Base-by-base conservation (phyloP, 2,329 filamentous ascomycete genomes). In the Venturiaceae sp. region DNA sequence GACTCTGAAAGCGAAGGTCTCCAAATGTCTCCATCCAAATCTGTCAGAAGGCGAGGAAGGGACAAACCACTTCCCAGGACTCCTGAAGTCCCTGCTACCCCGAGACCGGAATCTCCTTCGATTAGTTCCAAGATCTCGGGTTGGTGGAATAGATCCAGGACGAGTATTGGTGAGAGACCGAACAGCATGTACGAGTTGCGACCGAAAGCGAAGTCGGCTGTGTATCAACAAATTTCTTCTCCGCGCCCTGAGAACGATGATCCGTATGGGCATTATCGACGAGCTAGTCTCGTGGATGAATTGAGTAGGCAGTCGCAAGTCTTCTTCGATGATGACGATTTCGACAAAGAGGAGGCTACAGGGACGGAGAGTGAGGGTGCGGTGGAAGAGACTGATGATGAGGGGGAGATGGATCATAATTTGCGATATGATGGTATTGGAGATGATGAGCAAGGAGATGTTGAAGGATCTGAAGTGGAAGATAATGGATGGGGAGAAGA, bases 301-400 rank as follows among this genome's bases (percentile, higher is more conserved):
- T 58, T 79, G 1, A 67, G 71, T 39, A 63, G 76, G 55, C 76
- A 78, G 63, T 75, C 72, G 56, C 66, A 72, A 16, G 76, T 78
- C 0, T 77, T 80, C 62, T 73, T 74, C 55, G 75, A 77, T 60
- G 75, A 78, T 58, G 50, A 59, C 28, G 53, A 55, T 41, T 59
- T 56, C 33, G 58, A 57, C 28, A 55, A 55, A 34, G 28, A 33
- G 28, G 55, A 54, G 9, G 44, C 44, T 26, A 50, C 44, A 8
- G 44, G 44, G 23, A 50, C 44, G 11, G 57, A 46, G 16, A 54
- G 44, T 44, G 57, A 58, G 50, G 55, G 44, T 2, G 55, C 23
- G 14, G 39, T 34, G 28, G 44, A 34, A n/a, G 57, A 58, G 16
- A 37, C 32, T 19, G 34, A 32, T 39, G 39, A 46, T 39, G 54